Base-by-base conservation (phyloP, 345 rosid species). In the Arabidopsis thaliana region DNA sequence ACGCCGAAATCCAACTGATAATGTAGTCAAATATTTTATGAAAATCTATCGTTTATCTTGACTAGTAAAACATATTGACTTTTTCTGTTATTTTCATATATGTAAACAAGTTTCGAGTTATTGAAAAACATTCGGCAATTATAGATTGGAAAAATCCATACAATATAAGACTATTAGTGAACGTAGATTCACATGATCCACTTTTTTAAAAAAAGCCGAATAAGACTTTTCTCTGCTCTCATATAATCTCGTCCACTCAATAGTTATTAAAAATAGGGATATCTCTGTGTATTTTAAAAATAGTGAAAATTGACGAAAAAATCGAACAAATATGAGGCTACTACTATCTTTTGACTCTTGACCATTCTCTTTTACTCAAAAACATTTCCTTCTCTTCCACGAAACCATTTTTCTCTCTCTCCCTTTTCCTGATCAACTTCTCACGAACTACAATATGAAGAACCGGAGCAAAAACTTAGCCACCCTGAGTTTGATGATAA, bases 401-500 rank as follows among this genome's bases (percentile, higher is more conserved):
- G 52, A 76, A 69, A 70, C 12, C 36, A 64, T 28, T 23, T 42
- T 62, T 66, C 51, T 28, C 13, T 49, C 49, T 37, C n/a, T 28
- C 24, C 22, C 45, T 52, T 24, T 40, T 11, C 12, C 1, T 1
- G 8, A 66, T 48, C n/a, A 50, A 51, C 72, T 74, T 52, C 11
- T n/a, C 7, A 12, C 42, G 10, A 67, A 69, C 22, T n/a, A 25
- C 44, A 65, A 32, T 16, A 40, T 71, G 76, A 77, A 56, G 71
- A 69, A 34, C 58, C 7, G 12, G 34, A 44, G 32, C 58, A 69
- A 51, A 62, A 69, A 55, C 14, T 45, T 70, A 28, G 45, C 59
- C 24, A 63, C 59, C 53, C 7, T 77, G 28, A 36, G 71, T 70
- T 77, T 71, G 56, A 64, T 77, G 76, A 71, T 77, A n/a, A 57